Evolutionary conservation across 257 asterid species (phyloP), one percentile per base, ranked within the genome.

Genomic region (Sherardia arvensis): DNA sequence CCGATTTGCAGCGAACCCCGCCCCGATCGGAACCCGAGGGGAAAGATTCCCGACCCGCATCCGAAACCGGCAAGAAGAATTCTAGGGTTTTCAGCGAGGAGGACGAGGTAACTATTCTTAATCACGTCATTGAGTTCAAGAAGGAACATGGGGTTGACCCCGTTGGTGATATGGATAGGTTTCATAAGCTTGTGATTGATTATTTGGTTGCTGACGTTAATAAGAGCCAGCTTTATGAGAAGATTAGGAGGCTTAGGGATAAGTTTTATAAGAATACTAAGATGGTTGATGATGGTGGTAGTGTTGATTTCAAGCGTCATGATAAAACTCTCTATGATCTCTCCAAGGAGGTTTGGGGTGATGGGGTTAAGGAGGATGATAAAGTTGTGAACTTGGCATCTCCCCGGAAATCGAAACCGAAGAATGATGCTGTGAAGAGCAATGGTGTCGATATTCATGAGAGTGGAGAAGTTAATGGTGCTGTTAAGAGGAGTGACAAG

Each of bases 291-390:
- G 62, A 71, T 20, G 85, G 82, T 0, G 65, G 45, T 7, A 85
- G 63, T 15, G 82, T 79, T 33, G 77, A 66, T 51, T 79, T 79
- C 4, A 85, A 76, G 72, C 73, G 83, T 9, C 83, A 79, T 18
- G 95, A 87, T 6, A 15, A 1, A 4, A 8, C 45, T 65, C 8
- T 30, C 0, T 83, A 74, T 26, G 79, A 74, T 14, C 78, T 81
- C 32, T 83, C 93, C 0, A 78, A 78, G 75, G 75, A 53, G 53
- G 69, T 81, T 17, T 86, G 93, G 93, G 95, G 84, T 23, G 45
- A 6, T 54, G 66, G 3, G 27, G 58, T 53, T 20, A 29, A 8
- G 18, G 56, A 56, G 53, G 8, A 74, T 20, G 25, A 27, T 51
- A 51, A 51, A 51, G 56, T 5, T 20, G 56, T 3, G 26, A 51